Evolutionary conservation across 1,139 yeast genomes (phyloP).

Genomic region (Taphrina flavorubra): DNA sequence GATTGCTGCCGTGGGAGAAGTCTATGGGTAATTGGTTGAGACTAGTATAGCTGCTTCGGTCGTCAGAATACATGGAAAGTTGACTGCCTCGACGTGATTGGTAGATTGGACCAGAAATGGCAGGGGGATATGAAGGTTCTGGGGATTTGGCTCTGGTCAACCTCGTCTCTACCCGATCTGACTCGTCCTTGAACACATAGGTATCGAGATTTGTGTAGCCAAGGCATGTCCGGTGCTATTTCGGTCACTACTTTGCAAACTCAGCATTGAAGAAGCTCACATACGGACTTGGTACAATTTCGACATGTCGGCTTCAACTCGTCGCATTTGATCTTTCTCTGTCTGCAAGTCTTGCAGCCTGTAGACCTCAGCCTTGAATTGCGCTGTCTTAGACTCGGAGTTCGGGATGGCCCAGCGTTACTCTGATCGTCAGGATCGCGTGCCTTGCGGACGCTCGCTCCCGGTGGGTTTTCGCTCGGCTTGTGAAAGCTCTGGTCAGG

Average conservation of each 20-base stretch:
- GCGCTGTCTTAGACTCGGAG: slow-evolving; percentile 11
- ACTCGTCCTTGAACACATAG: slow-evolving; percentile 7
- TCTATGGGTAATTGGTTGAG: neutral
- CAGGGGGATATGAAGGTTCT: neutral
- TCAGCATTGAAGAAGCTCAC: neutral
- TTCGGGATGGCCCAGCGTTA: neutral
- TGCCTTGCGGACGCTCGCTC: neutral
- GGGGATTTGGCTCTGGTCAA: neutral
- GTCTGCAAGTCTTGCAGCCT: slow-evolving; percentile 47
- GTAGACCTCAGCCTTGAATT: slow-evolving; percentile 39
- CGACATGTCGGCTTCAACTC: slow-evolving; percentile 46
- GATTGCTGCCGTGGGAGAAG: neutral
- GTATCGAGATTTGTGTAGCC: slow-evolving; percentile 11
- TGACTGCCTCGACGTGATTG: slow-evolving; percentile 15
- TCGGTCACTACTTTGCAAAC: neutral
- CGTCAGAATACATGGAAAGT: slow-evolving; percentile 8
- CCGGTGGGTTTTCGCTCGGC: neutral
- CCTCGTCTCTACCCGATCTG: slow-evolving; percentile 9
- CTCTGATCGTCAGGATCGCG: neutral
- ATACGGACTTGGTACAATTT: slow-evolving; percentile 44
- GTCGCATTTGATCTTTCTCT: slow-evolving; percentile 47
- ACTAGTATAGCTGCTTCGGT: neutral
- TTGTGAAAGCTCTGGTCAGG: neutral
- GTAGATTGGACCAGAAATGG: neutral
- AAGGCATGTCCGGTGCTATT: slow-evolving; percentile 23